A percentile compares a stretch with the other conserved stretches of the same genome.
Conservation (phyloP, 2,329 filamentous ascomycete species). For the Leptoxyphium fumago region DNA sequence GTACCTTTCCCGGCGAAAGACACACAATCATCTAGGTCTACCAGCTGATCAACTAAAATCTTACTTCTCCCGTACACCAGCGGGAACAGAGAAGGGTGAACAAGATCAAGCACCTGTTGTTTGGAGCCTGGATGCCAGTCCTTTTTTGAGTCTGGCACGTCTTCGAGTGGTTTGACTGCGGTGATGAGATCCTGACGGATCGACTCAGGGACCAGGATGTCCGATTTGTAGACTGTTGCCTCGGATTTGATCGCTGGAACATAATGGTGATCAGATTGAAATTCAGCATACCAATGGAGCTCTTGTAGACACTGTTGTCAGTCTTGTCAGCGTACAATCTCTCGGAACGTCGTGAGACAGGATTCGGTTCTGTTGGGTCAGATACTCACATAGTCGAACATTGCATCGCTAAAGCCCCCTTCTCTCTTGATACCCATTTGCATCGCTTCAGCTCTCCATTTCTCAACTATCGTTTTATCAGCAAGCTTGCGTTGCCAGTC, state of each 20-base stretch:
- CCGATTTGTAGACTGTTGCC: slow-evolving; percentile 39
- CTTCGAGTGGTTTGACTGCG: slow-evolving; percentile 35
- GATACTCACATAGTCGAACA: slow-evolving; percentile 13
- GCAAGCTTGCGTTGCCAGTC: slow-evolving; percentile 17
- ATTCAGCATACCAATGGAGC: slow-evolving; percentile 35
- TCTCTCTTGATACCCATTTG: slow-evolving; percentile 1
- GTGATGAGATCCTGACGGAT: slow-evolving; percentile 28
- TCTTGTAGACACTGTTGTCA: slow-evolving; percentile 24
- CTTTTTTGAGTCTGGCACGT: slow-evolving; percentile 19
- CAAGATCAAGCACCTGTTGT: slow-evolving; percentile 43
- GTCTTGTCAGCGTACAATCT: too few relatives aligned
- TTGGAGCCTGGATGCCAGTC: slow-evolving; percentile 50
- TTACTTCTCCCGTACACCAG: slow-evolving; percentile 38
- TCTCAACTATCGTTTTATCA: slow-evolving; percentile 14
- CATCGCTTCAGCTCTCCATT: slow-evolving; percentile 13
- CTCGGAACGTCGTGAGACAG: not conserved
- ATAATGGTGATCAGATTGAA: slow-evolving; percentile 27
- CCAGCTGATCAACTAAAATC: slow-evolving; percentile 21
- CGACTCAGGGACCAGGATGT: slow-evolving; percentile 26
- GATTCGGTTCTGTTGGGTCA: not conserved
- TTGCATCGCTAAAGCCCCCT: slow-evolving; percentile 7
- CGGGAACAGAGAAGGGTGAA: slow-evolving; percentile 51
- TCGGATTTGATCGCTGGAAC: slow-evolving; percentile 32
- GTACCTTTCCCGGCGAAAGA: slow-evolving; percentile 19
- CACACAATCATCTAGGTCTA: slow-evolving; percentile 18